These are phyloP conservation scores for Apostasia ramifera DNA, from an alignment of 106 monocot genomes.

Conservation along the genomic window DNA sequence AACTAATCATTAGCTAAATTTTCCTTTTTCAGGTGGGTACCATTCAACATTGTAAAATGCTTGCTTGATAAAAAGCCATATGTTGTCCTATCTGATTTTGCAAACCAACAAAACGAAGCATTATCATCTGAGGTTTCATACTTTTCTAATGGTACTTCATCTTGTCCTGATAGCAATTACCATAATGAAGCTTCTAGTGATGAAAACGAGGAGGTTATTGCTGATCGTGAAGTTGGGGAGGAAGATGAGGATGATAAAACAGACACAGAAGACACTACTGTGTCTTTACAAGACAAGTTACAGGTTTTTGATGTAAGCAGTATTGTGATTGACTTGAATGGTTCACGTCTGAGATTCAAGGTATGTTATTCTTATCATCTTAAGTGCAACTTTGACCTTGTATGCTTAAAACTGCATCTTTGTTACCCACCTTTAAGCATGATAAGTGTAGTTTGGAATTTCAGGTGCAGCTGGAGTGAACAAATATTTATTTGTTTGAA, in stretches of 20 bases:
- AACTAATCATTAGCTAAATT: neutral
- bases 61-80: conserved; percentile 53
- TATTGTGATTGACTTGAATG: conserved; percentile 41
- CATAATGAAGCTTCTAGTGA: conserved; percentile 15
- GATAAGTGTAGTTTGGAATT: neutral
- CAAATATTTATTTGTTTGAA: neutral
- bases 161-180: neutral
- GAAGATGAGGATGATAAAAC: conserved; percentile 8
- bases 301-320: conserved; percentile 21
- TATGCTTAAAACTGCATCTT: too few species aligned
- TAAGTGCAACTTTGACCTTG: too few species aligned
- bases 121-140: conserved; percentile 4
- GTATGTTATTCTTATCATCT: conserved; percentile 12
- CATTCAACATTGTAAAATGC: conserved; percentile 44
- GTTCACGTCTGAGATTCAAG: conserved; percentile 46
- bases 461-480: neutral
- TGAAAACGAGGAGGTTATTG: conserved; percentile 16
- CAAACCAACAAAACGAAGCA: neutral
- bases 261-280: conserved; percentile 12
- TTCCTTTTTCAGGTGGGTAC: conserved; percentile 59
- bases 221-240: conserved; percentile 22
- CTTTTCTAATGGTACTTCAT: conserved; percentile 2
- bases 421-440: neutral
- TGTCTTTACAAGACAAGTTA: conserved; percentile 6
- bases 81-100: conserved; percentile 44